A percentile compares a stretch with the other conserved stretches of the same genome.
Conservation (phyloP, 2,329 filamentous ascomycete species). For the Lasiodiplodia theobromae region DNA sequence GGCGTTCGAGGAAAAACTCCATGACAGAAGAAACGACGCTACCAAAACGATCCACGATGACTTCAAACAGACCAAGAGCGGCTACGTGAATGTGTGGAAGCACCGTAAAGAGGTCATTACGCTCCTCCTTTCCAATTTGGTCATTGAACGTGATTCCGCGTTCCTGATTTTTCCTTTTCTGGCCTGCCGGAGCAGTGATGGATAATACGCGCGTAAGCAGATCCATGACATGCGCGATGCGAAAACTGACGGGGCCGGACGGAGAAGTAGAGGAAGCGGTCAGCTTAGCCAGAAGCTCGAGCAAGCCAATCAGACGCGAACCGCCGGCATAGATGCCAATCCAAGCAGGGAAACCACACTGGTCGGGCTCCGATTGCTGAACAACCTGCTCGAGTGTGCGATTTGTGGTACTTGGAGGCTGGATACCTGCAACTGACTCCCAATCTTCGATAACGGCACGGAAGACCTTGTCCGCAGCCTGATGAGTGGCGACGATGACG, state of each 20-base stretch:
- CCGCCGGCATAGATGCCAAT: conserved; percentile 75
- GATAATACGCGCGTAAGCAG: conserved; percentile 73
- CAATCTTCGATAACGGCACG: conserved; percentile 82
- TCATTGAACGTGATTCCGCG: conserved; percentile 61
- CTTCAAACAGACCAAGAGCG: conserved; percentile 67
- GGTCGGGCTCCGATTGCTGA: conserved; percentile 50
- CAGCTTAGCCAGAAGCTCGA: conserved; percentile 70
- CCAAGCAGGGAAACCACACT: conserved; percentile 70
- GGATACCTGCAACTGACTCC: conserved; percentile 67
- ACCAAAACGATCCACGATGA: conserved; percentile 66
- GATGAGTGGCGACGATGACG: conserved; percentile 71
- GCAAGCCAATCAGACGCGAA: conserved; percentile 70
- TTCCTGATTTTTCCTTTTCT: conserved; percentile 42
- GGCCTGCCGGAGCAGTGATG: conserved; percentile 61
- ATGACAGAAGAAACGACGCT: conserved; percentile 65
- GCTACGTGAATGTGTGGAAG: conserved; percentile 78
- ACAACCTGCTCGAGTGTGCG: conserved; percentile 42
- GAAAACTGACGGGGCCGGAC: conserved; percentile 69
- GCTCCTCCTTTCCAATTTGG: conserved; percentile 79
- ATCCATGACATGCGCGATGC: conserved; percentile 72
- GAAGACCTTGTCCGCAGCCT: conserved; percentile 77
- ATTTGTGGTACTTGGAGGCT: conserved; percentile 37
- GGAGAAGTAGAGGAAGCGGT: conserved; percentile 66
- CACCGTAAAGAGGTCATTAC: conserved; percentile 76
- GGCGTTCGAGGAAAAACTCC: conserved; percentile 72